Base-by-base conservation (phyloP, 345 rosid species). In the Eucalyptus pumila region DNA sequence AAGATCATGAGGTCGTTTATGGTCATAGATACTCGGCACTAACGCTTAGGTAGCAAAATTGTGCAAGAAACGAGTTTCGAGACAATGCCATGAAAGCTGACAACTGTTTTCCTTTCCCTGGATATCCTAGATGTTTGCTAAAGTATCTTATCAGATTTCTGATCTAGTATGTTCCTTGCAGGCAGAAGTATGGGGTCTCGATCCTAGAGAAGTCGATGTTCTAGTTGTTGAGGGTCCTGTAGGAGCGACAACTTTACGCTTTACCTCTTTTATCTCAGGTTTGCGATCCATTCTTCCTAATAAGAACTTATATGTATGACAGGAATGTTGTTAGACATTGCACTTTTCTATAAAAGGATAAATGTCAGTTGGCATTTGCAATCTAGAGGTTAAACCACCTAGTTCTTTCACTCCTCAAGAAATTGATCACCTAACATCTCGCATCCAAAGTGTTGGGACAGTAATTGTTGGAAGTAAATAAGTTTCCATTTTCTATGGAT, bases 161-260 rank as follows among this genome's bases (percentile, higher is more conserved):
- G 21, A 14, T n/a, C 76, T 65, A n/a, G 32, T n/a, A 65, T 67
- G 86, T 80, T 86, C 42, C 60, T n/a, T 91, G 58, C 92, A 98
- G 99, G 99, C 97, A 48, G 99, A 98, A 93, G 97, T 97, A 91
- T 92, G 96, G 88, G 99, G 96, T 65, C 96, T 96, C 88, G 97
- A 97, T 93, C 99, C 97, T 45, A 93, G 97, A 92, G 96, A 96
- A 91, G 97, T 97, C 26, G 95, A 95, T 92, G 98, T 96, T 90
- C 99, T 99, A 19, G 99, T 98, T 56, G 97, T 97, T 54, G 4
- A 11, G 27, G 60, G 0, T 54, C 60, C 9, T 9, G 27, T 9
- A 54, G 60, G 60, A 23, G 26, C 21, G 51, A 49, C 16, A 14
- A 49, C 50, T 48, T 48, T 48, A 48, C 50, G 6, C 50, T 48